Evolutionary conservation across 1,139 yeast genomes (phyloP), one percentile per base, ranked within the genome.

Genomic region (Yamadazyma jaroonii): DNA sequence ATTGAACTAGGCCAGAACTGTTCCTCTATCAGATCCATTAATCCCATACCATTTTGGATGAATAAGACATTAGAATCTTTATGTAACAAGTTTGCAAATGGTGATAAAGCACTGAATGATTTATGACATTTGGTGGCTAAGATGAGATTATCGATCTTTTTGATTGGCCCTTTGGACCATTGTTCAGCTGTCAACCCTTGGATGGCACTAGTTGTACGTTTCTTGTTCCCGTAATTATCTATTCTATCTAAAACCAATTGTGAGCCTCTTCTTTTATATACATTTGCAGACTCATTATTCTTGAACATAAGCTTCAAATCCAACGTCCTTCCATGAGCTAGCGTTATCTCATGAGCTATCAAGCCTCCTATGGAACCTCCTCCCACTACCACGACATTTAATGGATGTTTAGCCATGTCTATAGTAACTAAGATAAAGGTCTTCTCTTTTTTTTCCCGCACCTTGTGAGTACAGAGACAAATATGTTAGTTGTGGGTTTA

Each of bases 401-500:
- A 26, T 6, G 31, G 31, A 6, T 23, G 11, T 26, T 26, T 33
- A 15, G 36, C 25, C 36, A 33, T 33, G 4, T 25, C 13, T 15
- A 13, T 20, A n/a, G n/a, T n/a, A n/a, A n/a, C n/a, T n/a, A n/a
- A n/a, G n/a, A n/a, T n/a, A n/a, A n/a, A n/a, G n/a, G n/a, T n/a
- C n/a, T n/a, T n/a, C n/a, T n/a, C n/a, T n/a, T n/a, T n/a, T n/a
- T 9, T 34, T 12, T 14, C 13, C 9, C 27, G 27, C 27, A 25
- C 27, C 6, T 25, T 25, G 13, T 9, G 8, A n/a, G 29, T 9
- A 17, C 31, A 26, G 29, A 26, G 4, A 13, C 8, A n/a, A 13
- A 11, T 23, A 92, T 92, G 98, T 75, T 92, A 37, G 75, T 92
- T 25, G 76, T 94, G 8, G 99, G 99, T 1, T 73, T 92, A 20